Evolutionary conservation across 768 basidiomycete genomes (phyloP), one percentile per base, ranked within the genome.

Genomic region (Mycena albidolilacea): DNA sequence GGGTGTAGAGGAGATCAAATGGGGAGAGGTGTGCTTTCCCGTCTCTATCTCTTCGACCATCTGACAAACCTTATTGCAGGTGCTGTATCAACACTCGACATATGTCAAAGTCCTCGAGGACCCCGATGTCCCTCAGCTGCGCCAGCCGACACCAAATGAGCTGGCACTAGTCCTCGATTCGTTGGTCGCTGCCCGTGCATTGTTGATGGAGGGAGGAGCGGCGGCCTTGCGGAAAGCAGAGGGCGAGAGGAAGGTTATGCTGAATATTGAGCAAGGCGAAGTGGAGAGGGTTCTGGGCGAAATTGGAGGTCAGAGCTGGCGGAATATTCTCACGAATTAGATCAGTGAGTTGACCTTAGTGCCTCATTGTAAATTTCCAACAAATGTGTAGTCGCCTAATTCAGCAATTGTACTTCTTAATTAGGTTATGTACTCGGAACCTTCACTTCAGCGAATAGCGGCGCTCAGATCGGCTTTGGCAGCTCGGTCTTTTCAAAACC

Each of bases 1-100:
- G 72, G 97, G 97, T 37, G 88, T 98, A 0, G 92, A 95, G 64
- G 95, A 97, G 83, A 92, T 98, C 60, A 90, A 90, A 76, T 97
- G 94, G 94, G 87, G 88, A 37, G 93, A 95, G 74, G 93, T 96
- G 65, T 14, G 72, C 37, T 14, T 21, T 54, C 19, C 17, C 72
- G 88, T 83, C 21, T 71, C 39, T 17, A 43, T 55, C n/a, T 44
- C 44, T n/a, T 62, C 52, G 15, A 6, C 41, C 66, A 14, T 63
- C 65, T 69, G 65, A 62, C 15, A 30, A 67, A 7, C 43, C 41
- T 52, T 55, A 43, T 50, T 68, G 7, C 74, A 94, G 94, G 86
- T 97, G 52, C 88, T 91, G 70, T 85, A 91, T 66, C 96, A 97
- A 79, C 95, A 96, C 78, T 79, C 90, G 38, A 87, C 89, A 8